Base-by-base conservation (phyloP, 2,329 filamentous ascomycete genomes). In the Botrytis tulipae region DNA sequence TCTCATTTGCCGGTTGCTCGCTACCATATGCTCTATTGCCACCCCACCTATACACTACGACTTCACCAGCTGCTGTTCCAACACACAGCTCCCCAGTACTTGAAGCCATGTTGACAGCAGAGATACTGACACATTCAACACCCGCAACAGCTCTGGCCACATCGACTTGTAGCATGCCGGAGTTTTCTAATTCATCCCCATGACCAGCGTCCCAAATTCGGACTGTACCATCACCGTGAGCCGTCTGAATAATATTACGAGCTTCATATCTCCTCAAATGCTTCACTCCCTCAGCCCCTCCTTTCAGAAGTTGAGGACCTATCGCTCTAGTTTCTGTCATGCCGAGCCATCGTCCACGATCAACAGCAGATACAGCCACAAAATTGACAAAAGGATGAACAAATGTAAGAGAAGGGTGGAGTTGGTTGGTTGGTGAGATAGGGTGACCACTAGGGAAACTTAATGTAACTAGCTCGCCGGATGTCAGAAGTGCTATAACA, bases 371-470 rank as follows among this genome's bases (percentile, higher is more conserved):
- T n/a, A 97, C 86, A 25, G 89, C 87, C 70, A 93, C 86, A 69
- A 90, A 90, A 71, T 89, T 92, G 73, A 96, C 89, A 80, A 97
- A 98, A 0, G 96, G 96, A 80, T 98, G 94, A 10, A 97, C 92
- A 76, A 98, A 93, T 1, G 92, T 92, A 63, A 98, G 84, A 3
- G 93, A 97, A 0, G 95, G 89, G 79, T 97, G 95, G 9, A 99
- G 87, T 82, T 97, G 93, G 79, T 98, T 97, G 6, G 95, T 97
- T 1, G 96, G 94, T 42, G 91, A 93, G 72, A 98, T 97, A 1
- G 94, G 92, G 82, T 95, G 93, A 42, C 96, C 96, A 66, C 92
- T 96, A 0, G 96, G 96, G 80, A 98, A 98, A 78, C 92, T 97
- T 81, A 98, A 84, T 0, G 95, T 97, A 70, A 97, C 87, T 42